Evolutionary conservation across 2,329 filamentous ascomycete species (phyloP).

Genomic region (Colletotrichum gigasporum): DNA sequence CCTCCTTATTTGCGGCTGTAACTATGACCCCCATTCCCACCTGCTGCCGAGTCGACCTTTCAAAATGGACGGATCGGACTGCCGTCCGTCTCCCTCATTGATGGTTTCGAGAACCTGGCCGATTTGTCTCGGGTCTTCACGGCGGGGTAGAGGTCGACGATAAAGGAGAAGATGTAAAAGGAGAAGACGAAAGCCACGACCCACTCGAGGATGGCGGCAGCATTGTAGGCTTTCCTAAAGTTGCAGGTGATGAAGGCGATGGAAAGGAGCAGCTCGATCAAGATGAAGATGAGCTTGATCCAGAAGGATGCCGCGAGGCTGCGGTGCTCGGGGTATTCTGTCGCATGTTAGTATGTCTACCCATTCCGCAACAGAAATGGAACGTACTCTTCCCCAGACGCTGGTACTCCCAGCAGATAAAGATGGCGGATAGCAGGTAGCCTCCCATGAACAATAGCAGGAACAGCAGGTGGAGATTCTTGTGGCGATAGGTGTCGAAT

Average conservation of each 20-base stretch:
- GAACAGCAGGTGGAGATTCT: conserved; percentile 76
- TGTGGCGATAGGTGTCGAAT: conserved; percentile 82
- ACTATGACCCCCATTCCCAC: neutral
- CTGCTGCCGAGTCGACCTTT: neutral
- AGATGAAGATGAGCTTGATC: conserved; percentile 86
- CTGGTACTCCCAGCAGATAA: conserved; percentile 91
- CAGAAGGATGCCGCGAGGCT: conserved; percentile 84
- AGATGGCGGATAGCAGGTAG: conserved; percentile 86
- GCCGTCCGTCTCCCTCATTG: conserved; percentile 7
- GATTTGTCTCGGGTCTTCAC: conserved; percentile 63
- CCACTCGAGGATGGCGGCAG: conserved; percentile 83
- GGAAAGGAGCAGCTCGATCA: conserved; percentile 79
- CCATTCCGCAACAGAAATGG: neutral
- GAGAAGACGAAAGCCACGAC: conserved; percentile 85
- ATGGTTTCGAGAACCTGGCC: conserved; percentile 26
- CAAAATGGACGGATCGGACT: conserved; percentile 1
- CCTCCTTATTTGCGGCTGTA: no score
- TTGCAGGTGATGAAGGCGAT: conserved; percentile 73
- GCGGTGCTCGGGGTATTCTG: conserved; percentile 77
- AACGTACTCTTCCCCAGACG: conserved; percentile 76
- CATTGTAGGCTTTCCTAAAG: conserved; percentile 63
- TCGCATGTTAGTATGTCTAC: neutral
- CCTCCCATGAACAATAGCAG: conserved; percentile 85
- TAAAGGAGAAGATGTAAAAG: conserved; percentile 87
- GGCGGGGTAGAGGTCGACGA: conserved; percentile 86